A percentile compares a stretch with the other conserved stretches of the same genome.
Conservation (phyloP, 768 basidiomycete species). For the Rickenella mellea region DNA sequence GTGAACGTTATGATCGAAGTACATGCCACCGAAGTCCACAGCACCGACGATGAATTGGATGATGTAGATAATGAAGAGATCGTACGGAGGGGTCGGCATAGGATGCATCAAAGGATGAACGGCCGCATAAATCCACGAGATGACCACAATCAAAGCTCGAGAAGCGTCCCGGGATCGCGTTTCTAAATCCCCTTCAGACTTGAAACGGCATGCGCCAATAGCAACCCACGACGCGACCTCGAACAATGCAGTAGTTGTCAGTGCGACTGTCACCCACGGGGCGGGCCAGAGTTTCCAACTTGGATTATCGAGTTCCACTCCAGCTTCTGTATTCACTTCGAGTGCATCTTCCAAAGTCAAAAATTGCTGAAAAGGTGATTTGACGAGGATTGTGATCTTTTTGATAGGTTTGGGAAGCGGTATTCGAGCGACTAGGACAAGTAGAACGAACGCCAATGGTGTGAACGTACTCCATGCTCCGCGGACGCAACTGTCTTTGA, state of each 20-base stretch:
- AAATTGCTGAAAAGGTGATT: no score
- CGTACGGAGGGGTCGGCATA: conserved; percentile 48
- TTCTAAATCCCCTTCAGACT: conserved; percentile 13
- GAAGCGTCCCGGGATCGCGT: no score
- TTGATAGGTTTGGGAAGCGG: no score
- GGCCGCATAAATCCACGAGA: conserved; percentile 62
- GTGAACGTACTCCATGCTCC: no score
- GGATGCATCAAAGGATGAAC: conserved; percentile 44
- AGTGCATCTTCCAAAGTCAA: no score
- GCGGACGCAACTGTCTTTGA: no score
- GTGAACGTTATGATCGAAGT: conserved; percentile 41
- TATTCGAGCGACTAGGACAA: no score
- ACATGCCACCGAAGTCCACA: conserved; percentile 41
- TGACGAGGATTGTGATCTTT: no score
- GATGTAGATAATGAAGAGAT: conserved; percentile 53
- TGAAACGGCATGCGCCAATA: conserved; percentile 41
- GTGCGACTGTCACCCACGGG: conserved; percentile 52
- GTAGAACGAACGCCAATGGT: no score
- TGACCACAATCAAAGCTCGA: conserved; percentile 23
- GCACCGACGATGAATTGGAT: conserved; percentile 35
- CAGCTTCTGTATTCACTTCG: no score
- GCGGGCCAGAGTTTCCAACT: conserved; percentile 14
- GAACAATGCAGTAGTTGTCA: conserved; percentile 45
- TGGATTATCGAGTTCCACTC: no score
- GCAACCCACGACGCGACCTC: conserved; percentile 52